Evolutionary conservation across 306 rosid genomes (phyloP), one percentile per base, ranked within the genome.

Genomic region (Quercus suber): DNA sequence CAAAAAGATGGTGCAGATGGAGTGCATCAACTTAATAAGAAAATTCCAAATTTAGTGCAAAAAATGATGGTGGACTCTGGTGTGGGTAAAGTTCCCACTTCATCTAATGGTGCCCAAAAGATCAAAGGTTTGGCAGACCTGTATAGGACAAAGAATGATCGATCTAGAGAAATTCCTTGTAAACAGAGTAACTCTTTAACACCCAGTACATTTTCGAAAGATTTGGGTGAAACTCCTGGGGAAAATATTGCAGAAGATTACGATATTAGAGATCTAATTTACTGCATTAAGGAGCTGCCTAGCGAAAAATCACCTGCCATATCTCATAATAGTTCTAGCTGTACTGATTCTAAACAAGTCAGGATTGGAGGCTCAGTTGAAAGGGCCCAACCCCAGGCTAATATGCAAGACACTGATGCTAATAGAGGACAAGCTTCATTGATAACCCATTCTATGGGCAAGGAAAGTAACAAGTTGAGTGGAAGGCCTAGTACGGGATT

Each of bases 231-330:
- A 60, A 55, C 68, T 12, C 18, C 57, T 53, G 51, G 58, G 28
- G 45, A 74, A 63, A 71, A 71, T 60, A 33, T n/a, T 5, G 27
- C 64, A 60, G 31, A 19, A 15, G 41, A 17, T 27, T 61, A 21
- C 8, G 25, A 3, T 49, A 27, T 72, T 51, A 43, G 8, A 15
- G 28, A 59, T 12, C 68, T 80, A 49, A 41, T 80, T 73, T 30
- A 61, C 70, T 74, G 60, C 83, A 67, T 73, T 31, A 65, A 65
- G 70, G 43, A 28, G 41, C 43, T 64, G 21, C 70, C 35, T 27
- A 30, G 43, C 2, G 70, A 30, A 31, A 20, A 15, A 65, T 65
- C 71, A 28, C 5, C 4, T 65, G 23, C 18, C 31, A 30, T 12
- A 33, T 65, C 71, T 65, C 71, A 15, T 28, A 4, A 65, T 6